Evolutionary conservation across 352 stramenopile species (phyloP), one percentile per base, ranked within the genome.

Genomic region (Phytophthora cactorum): DNA sequence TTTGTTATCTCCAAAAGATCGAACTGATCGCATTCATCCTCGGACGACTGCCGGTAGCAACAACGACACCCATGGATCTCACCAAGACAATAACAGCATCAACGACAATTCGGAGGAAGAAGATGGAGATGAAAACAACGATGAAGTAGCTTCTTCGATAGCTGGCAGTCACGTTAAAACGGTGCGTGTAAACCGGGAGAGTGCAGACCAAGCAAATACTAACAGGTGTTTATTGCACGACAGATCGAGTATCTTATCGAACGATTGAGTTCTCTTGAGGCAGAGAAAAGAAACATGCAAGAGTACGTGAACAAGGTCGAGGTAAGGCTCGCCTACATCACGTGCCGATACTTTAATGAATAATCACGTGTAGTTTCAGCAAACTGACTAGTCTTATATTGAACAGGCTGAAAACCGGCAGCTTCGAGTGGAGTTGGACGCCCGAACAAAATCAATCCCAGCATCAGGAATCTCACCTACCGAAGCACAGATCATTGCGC

Each of bases 181-280:
- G 61, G 77, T 86, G 31, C 31, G 69, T 52, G 27, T 41, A 29
- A 22, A 25, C n/a, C 38, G 10, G 38, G 6, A 32, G 31, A 8
- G 6, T 22, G 7, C 1, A 38, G 17, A 60, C 3, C 15, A 25
- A 52, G 6, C 7, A 22, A 49, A 38, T 31, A 52, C 44, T 66
- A 15, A 67, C 14, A 25, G 12, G 10, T 11, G 9, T 36, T 15
- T 43, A 7, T 15, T 44, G n/a, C 9, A 36, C 25, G 25, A 39
- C 60, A 91, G 82, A 88, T 91, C 32, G 75, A 87, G 45, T 78
- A 84, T 41, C 68, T 91, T 0, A 76, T 84, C 5, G 80, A 87
- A 59, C 69, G 75, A 32, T 58, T 91, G 41, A 86, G 72, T 29
- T 71, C 69, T 9, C 66, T 89, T 31, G 82, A 91, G 25, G 69